Percentiles rank a stretch among this genome's conserved stretches.
Evolutionary conservation across 192 early-diverging fungal genomes (phyloP).

Genomic region (Backusella circina): DNA sequence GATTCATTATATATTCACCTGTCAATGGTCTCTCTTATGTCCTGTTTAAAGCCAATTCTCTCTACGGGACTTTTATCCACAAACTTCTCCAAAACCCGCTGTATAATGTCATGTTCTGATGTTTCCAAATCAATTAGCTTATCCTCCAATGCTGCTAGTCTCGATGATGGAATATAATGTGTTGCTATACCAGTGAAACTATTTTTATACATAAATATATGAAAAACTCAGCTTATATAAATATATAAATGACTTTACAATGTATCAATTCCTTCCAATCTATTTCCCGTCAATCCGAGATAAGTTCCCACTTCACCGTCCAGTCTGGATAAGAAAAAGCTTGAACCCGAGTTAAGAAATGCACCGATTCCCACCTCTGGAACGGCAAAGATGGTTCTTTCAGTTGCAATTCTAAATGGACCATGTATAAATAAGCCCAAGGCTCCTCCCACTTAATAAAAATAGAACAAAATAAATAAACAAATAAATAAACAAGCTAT

Average conservation of each 20-base stretch:
- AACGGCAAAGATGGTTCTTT: constrained; percentile 91
- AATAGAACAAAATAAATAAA: neutral
- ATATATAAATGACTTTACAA: constrained; percentile 46
- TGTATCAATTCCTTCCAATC: constrained; percentile 79
- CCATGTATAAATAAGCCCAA: constrained; percentile 92
- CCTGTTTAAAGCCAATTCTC: constrained; percentile 35
- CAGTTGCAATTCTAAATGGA: constrained; percentile 93
- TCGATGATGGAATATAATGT: constrained; percentile 88
- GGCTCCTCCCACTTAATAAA: constrained; percentile 84
- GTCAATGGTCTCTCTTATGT: constrained; percentile 69
- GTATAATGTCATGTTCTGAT: constrained; percentile 80
- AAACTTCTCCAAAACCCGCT: constrained; percentile 89
- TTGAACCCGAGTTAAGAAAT: constrained; percentile 92
- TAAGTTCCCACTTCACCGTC: constrained; percentile 93
- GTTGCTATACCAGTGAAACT: constrained; percentile 90
- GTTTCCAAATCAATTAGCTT: constrained; percentile 80
- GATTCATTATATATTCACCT: constrained; percentile 22
- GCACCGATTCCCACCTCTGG: constrained; percentile 93
- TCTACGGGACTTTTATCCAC: constrained; percentile 50
- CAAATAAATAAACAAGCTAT: neutral
- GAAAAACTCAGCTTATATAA: neutral
- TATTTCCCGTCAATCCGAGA: constrained; percentile 81
- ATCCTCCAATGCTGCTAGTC: constrained; percentile 75
- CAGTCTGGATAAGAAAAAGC: constrained; percentile 91
- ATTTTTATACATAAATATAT: neutral